These are phyloP conservation scores for Xylariaceae sp. DNA, from an alignment of 2,329 filamentous ascomycete species.

Conservation along the genomic window DNA sequence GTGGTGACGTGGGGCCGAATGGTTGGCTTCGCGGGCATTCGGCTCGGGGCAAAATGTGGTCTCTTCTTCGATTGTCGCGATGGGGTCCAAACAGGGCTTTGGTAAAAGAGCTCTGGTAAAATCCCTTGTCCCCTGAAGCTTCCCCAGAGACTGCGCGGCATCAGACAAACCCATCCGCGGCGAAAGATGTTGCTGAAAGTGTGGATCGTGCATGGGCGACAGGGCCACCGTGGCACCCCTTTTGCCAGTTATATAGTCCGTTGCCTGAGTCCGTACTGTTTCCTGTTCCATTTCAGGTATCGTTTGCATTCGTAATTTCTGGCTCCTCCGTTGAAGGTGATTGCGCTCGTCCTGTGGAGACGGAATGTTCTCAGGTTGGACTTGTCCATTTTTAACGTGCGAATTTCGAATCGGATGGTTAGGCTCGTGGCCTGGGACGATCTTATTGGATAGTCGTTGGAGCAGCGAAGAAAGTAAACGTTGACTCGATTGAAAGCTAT, in stretches of 20 bases:
- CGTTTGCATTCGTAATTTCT: constrained; percentile 10
- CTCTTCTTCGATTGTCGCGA: constrained; percentile 24
- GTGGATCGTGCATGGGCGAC: not conserved
- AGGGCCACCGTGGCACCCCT: constrained; percentile 10
- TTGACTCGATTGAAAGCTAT: constrained; percentile 14
- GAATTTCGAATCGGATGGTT: constrained; percentile 9
- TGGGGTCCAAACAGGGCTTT: constrained; percentile 11
- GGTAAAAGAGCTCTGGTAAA: constrained; percentile 13
- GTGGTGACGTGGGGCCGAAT: too few relatives aligned
- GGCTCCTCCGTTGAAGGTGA: constrained; percentile 8
- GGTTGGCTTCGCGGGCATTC: too few relatives aligned
- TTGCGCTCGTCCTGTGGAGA: constrained; percentile 7
- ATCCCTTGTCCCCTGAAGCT: constrained; percentile 18
- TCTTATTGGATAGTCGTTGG: constrained; percentile 15
- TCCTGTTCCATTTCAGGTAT: constrained; percentile 8
- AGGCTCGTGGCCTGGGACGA: not conserved
- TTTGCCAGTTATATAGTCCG: constrained; percentile 11
- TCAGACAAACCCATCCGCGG: not conserved
- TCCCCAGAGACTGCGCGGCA: constrained; percentile 9
- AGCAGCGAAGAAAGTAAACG: constrained; percentile 25
- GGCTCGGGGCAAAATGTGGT: not conserved
- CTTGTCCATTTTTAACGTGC: constrained; percentile 11
- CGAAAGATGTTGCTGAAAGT: too few relatives aligned
- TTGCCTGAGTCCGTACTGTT: constrained; percentile 6
- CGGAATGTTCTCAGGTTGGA: constrained; percentile 6